Evolutionary conservation across 2,329 filamentous ascomycete species (phyloP), one percentile per base, ranked within the genome.

Genomic region (Trichoderma simmonsii): DNA sequence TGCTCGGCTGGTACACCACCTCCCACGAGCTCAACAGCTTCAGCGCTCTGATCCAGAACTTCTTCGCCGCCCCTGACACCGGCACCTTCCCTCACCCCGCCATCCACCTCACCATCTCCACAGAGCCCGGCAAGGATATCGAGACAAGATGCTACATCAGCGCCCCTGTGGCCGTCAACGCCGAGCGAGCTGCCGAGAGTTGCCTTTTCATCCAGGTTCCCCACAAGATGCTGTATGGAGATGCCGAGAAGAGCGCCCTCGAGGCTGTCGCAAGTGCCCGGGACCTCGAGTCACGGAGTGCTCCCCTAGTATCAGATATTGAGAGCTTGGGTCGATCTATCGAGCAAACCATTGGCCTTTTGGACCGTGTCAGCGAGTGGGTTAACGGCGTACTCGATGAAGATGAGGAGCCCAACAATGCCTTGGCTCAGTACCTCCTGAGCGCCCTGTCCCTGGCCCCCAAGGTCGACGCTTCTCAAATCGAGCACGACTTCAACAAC

Each of bases 401-500:
- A 86, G 93, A 97, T 81, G 90, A 92, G 74, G 90, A 93, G 81
- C 94, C 95, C 77, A 96, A 93, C 76, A 97, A 94, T 76, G 94
- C 95, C 14, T 87, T 99, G 71, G 96, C 95, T 76, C 97, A 99
- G 84, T 97, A 94, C 85, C 87, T 99, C 76, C 93, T 98, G 87
- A 97, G 97, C 82, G 92, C 95, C 51, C 89, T 99, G 75, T 95
- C 93, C 61, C 86, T 99, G 75, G 94, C 95, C 71, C 96, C 96
- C 79, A 99, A 98, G 88, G 96, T 98, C 73, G 93, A 97, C 79
- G 86, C 92, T 48, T 88, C 90, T 74, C 92, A 97, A 81, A 95
- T 99, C 80, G 96, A 99, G 88, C 89, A 92, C 81, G 95, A 98
- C 86, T 99, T 99, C 90, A 99, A 99, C 90, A 97, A 97, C 87